These are phyloP conservation scores for Biscutella laevigata DNA, from an alignment of 441 rosid genomes.

Conservation along the genomic window DNA sequence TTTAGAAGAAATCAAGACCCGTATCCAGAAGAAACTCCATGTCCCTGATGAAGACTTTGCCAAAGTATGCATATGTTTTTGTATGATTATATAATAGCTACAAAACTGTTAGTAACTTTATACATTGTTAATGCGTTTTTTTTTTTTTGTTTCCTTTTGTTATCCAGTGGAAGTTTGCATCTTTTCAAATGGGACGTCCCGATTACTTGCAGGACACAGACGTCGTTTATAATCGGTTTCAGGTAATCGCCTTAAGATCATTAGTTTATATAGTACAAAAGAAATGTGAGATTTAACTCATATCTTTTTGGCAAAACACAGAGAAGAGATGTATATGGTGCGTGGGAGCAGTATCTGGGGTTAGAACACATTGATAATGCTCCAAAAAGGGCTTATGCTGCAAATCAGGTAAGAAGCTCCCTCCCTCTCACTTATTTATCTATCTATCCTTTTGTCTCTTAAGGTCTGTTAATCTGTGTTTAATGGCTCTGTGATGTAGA, in stretches of 20 bases:
- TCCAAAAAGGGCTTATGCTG: slow-evolving; percentile 77
- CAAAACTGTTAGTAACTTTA: background rate
- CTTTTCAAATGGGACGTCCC: slow-evolving; percentile 76
- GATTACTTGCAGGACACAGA: slow-evolving; percentile 80
- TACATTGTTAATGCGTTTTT: background rate
- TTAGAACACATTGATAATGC: slow-evolving; percentile 78
- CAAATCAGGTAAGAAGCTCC: slow-evolving; percentile 57
- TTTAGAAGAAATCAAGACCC: slow-evolving; percentile 61
- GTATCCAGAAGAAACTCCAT: slow-evolving; percentile 80
- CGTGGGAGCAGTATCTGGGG: slow-evolving; percentile 95
- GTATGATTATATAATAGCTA: background rate
- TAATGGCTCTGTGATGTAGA: slow-evolving; percentile 39
- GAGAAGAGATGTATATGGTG: slow-evolving; percentile 90
- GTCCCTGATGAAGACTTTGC: slow-evolving; percentile 87
- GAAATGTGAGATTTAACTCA: background rate
- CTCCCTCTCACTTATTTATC: no score
- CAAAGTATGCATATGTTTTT: slow-evolving; percentile 43
- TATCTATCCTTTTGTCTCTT: background rate
- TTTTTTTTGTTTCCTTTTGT: background rate
- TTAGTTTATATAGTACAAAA: background rate
- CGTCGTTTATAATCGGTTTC: slow-evolving; percentile 64
- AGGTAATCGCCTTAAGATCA: slow-evolving; percentile 35
- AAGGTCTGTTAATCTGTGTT: background rate
- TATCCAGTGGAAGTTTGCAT: slow-evolving; percentile 87
- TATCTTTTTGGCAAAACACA: slow-evolving; percentile 21